Conservation (phyloP, 2,329 filamentous ascomycete genomes). For the Fusarium azukiicola region DNA sequence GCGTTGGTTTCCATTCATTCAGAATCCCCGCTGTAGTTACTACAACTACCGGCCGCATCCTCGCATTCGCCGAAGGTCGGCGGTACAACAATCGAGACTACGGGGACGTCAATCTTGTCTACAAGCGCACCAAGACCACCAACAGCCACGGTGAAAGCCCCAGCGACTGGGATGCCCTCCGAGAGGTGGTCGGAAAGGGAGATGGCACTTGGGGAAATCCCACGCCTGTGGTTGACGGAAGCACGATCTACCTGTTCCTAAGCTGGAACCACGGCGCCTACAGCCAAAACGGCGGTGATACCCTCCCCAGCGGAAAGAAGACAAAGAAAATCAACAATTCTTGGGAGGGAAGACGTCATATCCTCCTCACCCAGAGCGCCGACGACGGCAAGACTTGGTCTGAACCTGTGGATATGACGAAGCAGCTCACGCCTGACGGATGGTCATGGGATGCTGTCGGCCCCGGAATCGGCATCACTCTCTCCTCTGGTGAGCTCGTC, state of each 20-base stretch:
- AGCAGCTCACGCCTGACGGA: not conserved
- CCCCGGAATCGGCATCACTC: not conserved
- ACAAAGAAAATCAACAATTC: slow-evolving; percentile 24
- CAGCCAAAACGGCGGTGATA: slow-evolving; percentile 52
- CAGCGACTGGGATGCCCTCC: not conserved
- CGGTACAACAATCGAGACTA: slow-evolving; percentile 1
- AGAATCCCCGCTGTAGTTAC: not conserved
- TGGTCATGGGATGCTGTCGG: slow-evolving; percentile 10
- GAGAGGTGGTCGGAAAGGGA: slow-evolving; percentile 35
- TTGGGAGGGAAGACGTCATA: slow-evolving; percentile 50
- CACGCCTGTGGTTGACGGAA: slow-evolving; percentile 55
- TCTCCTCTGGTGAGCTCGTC: not conserved
- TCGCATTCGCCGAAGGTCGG: slow-evolving; percentile 7
- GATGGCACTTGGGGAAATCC: slow-evolving; percentile 57
- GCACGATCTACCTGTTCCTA: slow-evolving; percentile 57
- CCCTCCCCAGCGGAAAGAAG: slow-evolving; percentile 1
- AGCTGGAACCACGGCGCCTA: slow-evolving; percentile 55
- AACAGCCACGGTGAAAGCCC: not conserved
- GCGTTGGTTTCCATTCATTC: slow-evolving; percentile 1
- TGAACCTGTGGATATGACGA: slow-evolving; percentile 41
- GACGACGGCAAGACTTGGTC: slow-evolving; percentile 53
- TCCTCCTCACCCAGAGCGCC: slow-evolving; percentile 50
- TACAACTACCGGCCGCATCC: slow-evolving; percentile 5
- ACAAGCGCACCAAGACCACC: slow-evolving; percentile 2
- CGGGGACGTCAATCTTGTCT: not conserved